Percentiles rank a stretch among this genome's conserved stretches.
Conservation (phyloP, 345 rosid species). For the Linum tenue region DNA sequence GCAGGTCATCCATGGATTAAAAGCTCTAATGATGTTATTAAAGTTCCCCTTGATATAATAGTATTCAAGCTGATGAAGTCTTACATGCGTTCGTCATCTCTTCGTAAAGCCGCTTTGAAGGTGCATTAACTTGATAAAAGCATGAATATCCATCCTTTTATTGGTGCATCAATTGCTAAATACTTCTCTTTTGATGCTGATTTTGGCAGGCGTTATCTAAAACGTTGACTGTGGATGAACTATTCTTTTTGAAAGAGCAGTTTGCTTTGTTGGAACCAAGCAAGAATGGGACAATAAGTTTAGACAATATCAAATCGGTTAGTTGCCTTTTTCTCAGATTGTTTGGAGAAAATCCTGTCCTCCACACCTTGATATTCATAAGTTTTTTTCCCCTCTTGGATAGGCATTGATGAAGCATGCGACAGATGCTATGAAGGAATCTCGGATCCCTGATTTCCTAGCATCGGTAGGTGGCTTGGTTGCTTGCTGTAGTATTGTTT, state of each 20-base stretch:
- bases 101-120: slow-evolving; percentile 77
- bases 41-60: slow-evolving; percentile 58
- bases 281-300: slow-evolving; percentile 59
- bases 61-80: slow-evolving; percentile 70
- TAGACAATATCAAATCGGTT: slow-evolving; percentile 66
- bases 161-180: too few species aligned
- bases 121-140: neutral
- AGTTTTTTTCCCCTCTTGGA: neutral
- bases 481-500: neutral
- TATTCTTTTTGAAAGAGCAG: slow-evolving; percentile 67
- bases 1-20: slow-evolving; percentile 93
- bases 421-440: slow-evolving; percentile 92
- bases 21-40: slow-evolving; percentile 34
- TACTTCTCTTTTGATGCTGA: neutral
- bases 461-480: slow-evolving; percentile 46
- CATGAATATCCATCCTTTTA: neutral
- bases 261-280: slow-evolving; percentile 74
- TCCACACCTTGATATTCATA: neutral
- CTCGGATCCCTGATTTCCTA: slow-evolving; percentile 76
- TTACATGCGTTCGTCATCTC: slow-evolving; percentile 65
- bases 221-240: slow-evolving; percentile 80
- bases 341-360: neutral
- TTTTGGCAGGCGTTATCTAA: slow-evolving; percentile 75
- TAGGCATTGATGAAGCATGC: slow-evolving; percentile 81
- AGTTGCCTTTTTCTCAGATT: slow-evolving; percentile 6